Evolutionary conservation across 1,139 yeast genomes (phyloP), one percentile per base, ranked within the genome.

Genomic region (Geotrichum aggregatum): DNA sequence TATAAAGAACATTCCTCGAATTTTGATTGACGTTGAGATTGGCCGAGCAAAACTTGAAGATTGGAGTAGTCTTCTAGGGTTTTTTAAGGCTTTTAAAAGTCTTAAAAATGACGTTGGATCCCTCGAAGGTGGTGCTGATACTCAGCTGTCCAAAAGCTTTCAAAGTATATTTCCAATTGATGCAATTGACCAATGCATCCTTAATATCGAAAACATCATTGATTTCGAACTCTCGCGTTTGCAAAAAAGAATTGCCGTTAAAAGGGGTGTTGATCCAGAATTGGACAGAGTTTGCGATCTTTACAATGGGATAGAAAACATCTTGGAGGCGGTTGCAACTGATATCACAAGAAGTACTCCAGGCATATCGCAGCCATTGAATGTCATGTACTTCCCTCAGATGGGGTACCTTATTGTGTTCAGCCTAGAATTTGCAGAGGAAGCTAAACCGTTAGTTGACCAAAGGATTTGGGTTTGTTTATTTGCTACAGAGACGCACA

Each of bases 331-430:
- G 1, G 61, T 63, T 2, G 71, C 76, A 0, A 41, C 44, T 18
- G 54, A 58, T 1, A 52, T 65, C 5, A 47, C 59, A 0, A 49
- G 49, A 1, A 56, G 56, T 3, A 42, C 63, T 1, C 63, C 60
- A 1, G 34, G 41, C 4, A 50, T 57, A 11, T 45, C 52, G 3
- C 44, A 45, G 3, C 54, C 52, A 18, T 47, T 72, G 3, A 73
- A 71, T 53, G 71, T 71, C 1, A 69, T 72, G 1, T 76, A 76
- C 55, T 71, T 76, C 24, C 77, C 77, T 6, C 77, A 75, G 50
- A 55, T 76, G 30, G 80, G 79, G 0, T 76, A 70, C 52, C 59
- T 76, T 43, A 60, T 73, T 7, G 56, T 51, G 14, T 52, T 61
- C 14, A 56, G 55, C 16, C 41, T 35, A 19, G 42, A 24, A 2